Conservation (phyloP, 192 early-diverging fungal genomes). For the Coemansia furcata region DNA sequence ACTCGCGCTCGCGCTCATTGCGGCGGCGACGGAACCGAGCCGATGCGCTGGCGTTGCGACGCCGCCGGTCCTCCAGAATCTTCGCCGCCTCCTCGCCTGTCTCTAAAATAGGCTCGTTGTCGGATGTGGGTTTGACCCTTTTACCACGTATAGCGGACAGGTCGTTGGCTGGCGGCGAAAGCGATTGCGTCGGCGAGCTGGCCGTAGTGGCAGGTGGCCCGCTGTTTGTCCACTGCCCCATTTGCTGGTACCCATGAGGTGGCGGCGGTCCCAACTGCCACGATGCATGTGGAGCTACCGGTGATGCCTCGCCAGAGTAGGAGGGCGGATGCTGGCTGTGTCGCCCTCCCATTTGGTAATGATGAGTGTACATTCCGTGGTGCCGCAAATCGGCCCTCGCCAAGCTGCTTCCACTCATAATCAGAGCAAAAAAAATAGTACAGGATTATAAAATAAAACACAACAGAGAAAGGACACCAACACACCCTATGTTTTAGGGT, state of each 20-base stretch:
- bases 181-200: not conserved
- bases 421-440: not conserved
- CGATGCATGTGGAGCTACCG: not conserved
- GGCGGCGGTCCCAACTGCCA: not conserved
- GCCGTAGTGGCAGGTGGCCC: not conserved
- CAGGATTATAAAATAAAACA: not conserved
- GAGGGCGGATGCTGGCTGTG: not conserved
- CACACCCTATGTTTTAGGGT: not conserved
- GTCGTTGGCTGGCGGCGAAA: not conserved
- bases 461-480: not conserved
- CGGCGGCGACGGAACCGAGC: constrained; percentile 65
- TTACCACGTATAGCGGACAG: not conserved
- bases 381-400: not conserved
- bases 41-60: constrained; percentile 63
- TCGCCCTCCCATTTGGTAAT: not conserved
- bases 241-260: not conserved
- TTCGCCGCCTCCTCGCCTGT: constrained; percentile 33
- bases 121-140: not conserved
- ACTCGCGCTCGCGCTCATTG: constrained; percentile 62
- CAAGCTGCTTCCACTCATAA: constrained; percentile 5
- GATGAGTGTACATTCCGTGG: not conserved
- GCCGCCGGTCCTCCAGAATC: constrained; percentile 60
- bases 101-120: not conserved
- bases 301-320: not conserved
- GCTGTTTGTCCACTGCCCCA: not conserved